These are phyloP conservation scores for Ogataea henricii DNA, from an alignment of 805 yeast genomes.

Conservation along the genomic window DNA sequence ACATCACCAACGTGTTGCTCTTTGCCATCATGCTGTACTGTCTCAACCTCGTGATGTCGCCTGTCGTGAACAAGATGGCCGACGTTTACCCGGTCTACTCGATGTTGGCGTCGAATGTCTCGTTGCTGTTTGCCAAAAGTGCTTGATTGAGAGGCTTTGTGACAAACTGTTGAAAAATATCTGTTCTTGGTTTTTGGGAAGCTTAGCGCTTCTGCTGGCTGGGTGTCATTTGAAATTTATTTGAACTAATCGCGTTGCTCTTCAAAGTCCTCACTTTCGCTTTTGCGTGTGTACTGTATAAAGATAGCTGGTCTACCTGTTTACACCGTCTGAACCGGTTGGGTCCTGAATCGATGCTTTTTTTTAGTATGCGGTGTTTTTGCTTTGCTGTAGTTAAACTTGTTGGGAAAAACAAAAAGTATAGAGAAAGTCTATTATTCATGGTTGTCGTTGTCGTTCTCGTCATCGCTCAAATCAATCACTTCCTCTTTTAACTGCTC, in stretches of 20 bases:
- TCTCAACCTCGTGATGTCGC: constrained; percentile 16
- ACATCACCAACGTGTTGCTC: constrained; percentile 17
- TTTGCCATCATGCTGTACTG: constrained; percentile 17
- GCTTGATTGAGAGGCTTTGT: neutral
- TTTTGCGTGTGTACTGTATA: neutral
- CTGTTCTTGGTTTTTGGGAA: neutral
- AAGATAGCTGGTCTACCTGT: constrained; percentile 8
- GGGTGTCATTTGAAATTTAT: neutral
- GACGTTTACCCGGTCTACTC: constrained; percentile 3
- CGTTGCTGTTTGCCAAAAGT: neutral
- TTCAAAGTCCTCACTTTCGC: neutral
- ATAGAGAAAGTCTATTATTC: neutral
- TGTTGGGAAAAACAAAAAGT: no score
- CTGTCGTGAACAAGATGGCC: constrained; percentile 11
- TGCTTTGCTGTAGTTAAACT: neutral
- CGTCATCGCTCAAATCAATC: constrained; percentile 28
- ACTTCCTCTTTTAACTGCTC: constrained; percentile 28
- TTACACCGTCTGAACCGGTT: neutral
- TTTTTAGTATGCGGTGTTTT: neutral
- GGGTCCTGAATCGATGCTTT: neutral
- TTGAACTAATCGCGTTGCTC: neutral
- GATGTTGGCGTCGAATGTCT: neutral
- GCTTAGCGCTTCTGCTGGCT: neutral
- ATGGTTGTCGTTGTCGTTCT: neutral
- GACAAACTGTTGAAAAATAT: neutral